phyloP scores from a whole-genome alignment of 177 flowering plant species.

The Telopea speciosissima region DNA sequence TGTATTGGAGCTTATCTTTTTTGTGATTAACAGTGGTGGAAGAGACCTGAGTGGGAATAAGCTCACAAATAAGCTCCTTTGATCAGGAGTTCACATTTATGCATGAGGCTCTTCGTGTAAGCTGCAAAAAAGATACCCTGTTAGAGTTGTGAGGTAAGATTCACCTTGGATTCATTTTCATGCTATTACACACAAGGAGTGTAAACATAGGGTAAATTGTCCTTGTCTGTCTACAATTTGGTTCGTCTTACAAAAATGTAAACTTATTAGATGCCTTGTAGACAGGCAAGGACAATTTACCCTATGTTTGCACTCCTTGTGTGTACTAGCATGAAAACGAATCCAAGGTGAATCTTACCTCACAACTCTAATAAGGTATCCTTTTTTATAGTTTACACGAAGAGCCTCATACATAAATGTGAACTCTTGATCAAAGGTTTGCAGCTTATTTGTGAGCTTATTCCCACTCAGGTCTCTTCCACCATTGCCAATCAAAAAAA shows the following conservation, averaged over 20 bases:
- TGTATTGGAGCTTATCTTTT: not conserved
- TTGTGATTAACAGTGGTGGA: slow-evolving; percentile 55
- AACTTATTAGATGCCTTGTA: no score
- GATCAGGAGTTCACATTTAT: slow-evolving; percentile 58
- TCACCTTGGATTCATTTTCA: not conserved
- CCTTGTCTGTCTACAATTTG: no score
- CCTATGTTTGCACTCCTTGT: no score
- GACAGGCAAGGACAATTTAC: no score
- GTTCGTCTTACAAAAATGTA: no score
- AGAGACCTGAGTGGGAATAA: slow-evolving; percentile 78
- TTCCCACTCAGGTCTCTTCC: slow-evolving; percentile 84
- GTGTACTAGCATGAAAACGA: not conserved
- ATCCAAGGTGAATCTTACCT: slow-evolving; percentile 33
- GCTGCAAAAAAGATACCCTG: slow-evolving; percentile 83
- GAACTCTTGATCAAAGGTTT: slow-evolving; percentile 70
- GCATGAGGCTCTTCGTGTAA: slow-evolving; percentile 65
- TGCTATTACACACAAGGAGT: not conserved
- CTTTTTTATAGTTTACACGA: slow-evolving; percentile 63
- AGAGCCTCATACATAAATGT: slow-evolving; percentile 56
- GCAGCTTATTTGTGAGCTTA: slow-evolving; percentile 63
- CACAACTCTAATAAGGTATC: slow-evolving; percentile 91
- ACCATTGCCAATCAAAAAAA: slow-evolving; percentile 40
- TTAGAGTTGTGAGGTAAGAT: slow-evolving; percentile 78
- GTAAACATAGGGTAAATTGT: no score
- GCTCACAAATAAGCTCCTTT: slow-evolving; percentile 58